Conservation (phyloP, 352 stramenopile species). For the Globisporangium uncinulatum region DNA sequence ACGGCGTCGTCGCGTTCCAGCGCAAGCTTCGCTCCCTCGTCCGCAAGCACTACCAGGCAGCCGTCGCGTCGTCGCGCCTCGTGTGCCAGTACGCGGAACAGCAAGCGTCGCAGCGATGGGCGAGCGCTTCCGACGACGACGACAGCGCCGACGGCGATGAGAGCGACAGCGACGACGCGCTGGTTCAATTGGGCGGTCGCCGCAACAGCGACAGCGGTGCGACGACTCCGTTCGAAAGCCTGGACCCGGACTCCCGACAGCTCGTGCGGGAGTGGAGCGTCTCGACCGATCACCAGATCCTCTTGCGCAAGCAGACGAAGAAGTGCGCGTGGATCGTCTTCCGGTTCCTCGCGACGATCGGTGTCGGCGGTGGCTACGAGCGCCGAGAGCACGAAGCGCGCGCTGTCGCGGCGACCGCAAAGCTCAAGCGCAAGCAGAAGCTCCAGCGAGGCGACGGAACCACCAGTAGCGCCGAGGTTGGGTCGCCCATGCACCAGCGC, state of each 20-base stretch:
- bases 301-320: constrained; percentile 65
- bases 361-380: constrained; percentile 65
- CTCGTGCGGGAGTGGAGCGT: constrained; percentile 38
- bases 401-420: constrained; percentile 56
- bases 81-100: constrained; percentile 39
- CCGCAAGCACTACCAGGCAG: constrained; percentile 16
- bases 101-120: constrained; percentile 19
- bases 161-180: constrained; percentile 16
- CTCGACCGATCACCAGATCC: constrained; percentile 61
- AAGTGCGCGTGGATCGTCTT: constrained; percentile 81
- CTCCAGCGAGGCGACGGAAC: constrained; percentile 32
- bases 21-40: constrained; percentile 27
- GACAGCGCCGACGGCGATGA: constrained; percentile 22
- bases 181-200: neutral
- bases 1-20: constrained; percentile 31
- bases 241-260: constrained; percentile 3
- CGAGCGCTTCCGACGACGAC: constrained; percentile 16
- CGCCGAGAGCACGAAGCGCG: constrained; percentile 67
- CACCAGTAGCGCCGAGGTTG: constrained; percentile 5
- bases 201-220: constrained; percentile 16
- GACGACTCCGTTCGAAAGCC: neutral
- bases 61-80: constrained; percentile 29
- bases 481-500: constrained; percentile 15
- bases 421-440: constrained; percentile 64
- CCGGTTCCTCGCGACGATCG: constrained; percentile 64